Base-by-base conservation (phyloP, 2,329 filamentous ascomycete genomes). In the Knufia fluminis region DNA sequence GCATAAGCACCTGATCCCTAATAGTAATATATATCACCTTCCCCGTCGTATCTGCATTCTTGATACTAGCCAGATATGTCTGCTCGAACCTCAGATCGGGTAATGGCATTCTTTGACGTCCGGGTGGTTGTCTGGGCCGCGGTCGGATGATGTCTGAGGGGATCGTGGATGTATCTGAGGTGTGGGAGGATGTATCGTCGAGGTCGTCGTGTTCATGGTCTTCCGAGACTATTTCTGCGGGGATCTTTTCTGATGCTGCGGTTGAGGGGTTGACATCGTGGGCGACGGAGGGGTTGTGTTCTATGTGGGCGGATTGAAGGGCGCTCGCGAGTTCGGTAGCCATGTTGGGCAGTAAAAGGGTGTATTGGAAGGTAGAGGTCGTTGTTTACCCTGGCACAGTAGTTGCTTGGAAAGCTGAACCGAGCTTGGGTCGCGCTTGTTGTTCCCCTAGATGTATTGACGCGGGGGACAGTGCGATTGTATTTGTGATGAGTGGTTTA, bases 51-150 rank as follows among this genome's bases (percentile, higher is more conserved):
- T 92, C 79, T 31, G 89, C 88, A 49, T 80, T 75, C 56, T 83
- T 79, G 59, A 98, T 85, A 69, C 89, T 94, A 60, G 86, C 84
- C 49, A 98, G 77, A 67, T 98, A 98, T 74, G 90, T 96, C 76
- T 98, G 92, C 71, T 98, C 92, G 69, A 97, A 97, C 38, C 92
- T 80, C 57, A 98, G 73, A 70, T 98, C 92, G 3, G 81, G 81
- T 41, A 85, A 65, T 2, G 80, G 80, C 41, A 90, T 89, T 62
- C 96, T 77, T n/a, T 63, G 64, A 26, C 65, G 60, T 12, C 66
- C 64, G 14, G 69, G 65, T 10, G 63, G 57, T 3, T 63, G 50
- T 2, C 66, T 64, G 26, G 61, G 64, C 45, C 70, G 59, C 26
- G 64, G 62, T 4, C 61, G 63, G 35, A 72, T 63, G 38, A 79